Percentiles rank a stretch among this genome's conserved stretches.
Conservation (phyloP, 257 asterid species). For the Solanum virginianum region DNA sequence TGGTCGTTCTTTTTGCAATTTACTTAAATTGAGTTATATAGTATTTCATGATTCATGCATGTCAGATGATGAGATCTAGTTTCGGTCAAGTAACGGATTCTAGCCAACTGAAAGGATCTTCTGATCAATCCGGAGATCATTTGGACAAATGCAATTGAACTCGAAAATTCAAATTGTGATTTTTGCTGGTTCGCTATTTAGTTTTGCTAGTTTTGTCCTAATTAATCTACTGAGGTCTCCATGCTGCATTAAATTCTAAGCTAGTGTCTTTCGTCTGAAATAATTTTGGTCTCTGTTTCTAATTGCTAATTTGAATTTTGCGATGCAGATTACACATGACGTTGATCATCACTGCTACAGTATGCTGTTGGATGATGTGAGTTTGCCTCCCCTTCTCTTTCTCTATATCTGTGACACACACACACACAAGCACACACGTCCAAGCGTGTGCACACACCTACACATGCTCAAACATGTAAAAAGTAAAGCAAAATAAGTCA, state of each 20-base stretch:
- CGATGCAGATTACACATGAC: constrained; percentile 82
- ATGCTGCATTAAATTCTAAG: not conserved
- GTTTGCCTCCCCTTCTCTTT: constrained; percentile 9
- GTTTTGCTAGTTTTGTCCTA: not conserved
- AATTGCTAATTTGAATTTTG: not conserved
- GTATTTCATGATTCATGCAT: not conserved
- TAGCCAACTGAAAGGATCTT: not conserved
- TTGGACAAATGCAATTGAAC: not conserved
- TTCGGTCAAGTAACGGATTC: too few relatives aligned
- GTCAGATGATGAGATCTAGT: not conserved
- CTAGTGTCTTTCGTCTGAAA: not conserved
- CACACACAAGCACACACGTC: not conserved
- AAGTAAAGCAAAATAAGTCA: not conserved
- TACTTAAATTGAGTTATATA: not conserved
- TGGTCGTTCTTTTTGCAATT: not conserved
- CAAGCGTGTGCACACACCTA: not conserved
- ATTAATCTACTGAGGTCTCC: not conserved
- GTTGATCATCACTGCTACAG: constrained; percentile 81
- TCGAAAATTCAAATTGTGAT: not conserved
- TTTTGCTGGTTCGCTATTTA: not conserved
- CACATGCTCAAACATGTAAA: not conserved
- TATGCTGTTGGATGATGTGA: constrained; percentile 99
- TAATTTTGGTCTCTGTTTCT: not conserved
- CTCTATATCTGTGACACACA: not conserved
- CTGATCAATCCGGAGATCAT: too few relatives aligned